Conservation (phyloP, 768 basidiomycete genomes). For the Favolaschia claudopus region DNA sequence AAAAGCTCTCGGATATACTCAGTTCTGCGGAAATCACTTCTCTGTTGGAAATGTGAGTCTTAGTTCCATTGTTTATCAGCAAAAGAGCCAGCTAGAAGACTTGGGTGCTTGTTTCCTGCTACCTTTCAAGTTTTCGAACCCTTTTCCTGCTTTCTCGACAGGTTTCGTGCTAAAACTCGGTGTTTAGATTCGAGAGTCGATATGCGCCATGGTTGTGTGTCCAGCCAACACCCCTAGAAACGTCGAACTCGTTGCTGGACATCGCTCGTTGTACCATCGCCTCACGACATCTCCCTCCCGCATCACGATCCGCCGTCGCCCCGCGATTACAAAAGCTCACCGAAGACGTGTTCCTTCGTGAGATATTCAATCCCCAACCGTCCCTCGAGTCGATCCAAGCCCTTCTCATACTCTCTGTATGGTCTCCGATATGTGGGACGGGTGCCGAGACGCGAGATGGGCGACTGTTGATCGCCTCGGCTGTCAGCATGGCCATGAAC, state of each 20-base stretch:
- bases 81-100: no score
- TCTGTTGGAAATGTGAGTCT: conserved; percentile 47
- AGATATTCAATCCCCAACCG: conserved; percentile 49
- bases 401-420: conserved; percentile 47
- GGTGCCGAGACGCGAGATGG: conserved; percentile 36
- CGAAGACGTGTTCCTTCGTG: conserved; percentile 45
- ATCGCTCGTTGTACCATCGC: conserved; percentile 51
- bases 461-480: conserved; percentile 46
- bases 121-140: no score
- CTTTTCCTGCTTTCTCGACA: no score
- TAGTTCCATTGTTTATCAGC: no score
- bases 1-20: conserved; percentile 37
- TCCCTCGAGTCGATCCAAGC: conserved; percentile 49
- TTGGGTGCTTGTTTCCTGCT: no score
- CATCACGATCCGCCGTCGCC: conserved; percentile 32
- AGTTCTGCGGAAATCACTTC: conserved; percentile 43
- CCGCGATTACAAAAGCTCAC: conserved; percentile 36
- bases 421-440: conserved; percentile 38
- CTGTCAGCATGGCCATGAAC: conserved; percentile 54
- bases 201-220: conserved; percentile 55
- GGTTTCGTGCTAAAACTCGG: background rate
- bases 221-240: conserved; percentile 39
- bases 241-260: conserved; percentile 44
- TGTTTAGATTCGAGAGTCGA: conserved; percentile 48
- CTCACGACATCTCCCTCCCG: conserved; percentile 46